Base-by-base conservation (phyloP, 2,329 filamentous ascomycete species). In the Alternaria panax region DNA sequence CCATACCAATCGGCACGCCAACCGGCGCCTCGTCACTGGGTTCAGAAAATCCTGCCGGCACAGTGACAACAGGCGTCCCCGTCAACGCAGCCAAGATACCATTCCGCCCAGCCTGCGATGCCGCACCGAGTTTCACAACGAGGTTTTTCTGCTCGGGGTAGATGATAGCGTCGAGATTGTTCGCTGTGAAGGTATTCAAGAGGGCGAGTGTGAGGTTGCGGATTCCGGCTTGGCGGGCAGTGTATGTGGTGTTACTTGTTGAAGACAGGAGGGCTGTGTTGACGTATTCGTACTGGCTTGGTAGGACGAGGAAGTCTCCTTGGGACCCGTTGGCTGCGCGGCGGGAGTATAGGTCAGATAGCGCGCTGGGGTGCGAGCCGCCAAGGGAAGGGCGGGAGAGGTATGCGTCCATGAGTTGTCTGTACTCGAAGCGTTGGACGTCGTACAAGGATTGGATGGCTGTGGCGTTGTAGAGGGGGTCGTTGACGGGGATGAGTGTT, bases 81-180 rank as follows among this genome's bases (percentile, higher is more conserved):
- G 84, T 86, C 53, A 86, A 68, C 0, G 85, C 84, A 3, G 84
- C 85, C 2, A 86, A 68, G 46, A 86, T 84, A 3, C 85, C 85
- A 63, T 87, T 90, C 2, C 88, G 79, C 1, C 87, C 87, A n/a
- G 78, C 78, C 74, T 90, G 88, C 0, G 81, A 84, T 0, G 83
- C 79, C 1, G 82, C 81, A 3, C 86, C 87, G 24, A 88, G 73
- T 45, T 83, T 82, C 2, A 88, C 86, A 6, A 88, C 86, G 1
- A 90, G 81, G 54, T 88, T 88, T 68, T 83, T 84, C 67, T 90
- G 88, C 69, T 90, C 84, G 0, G 88, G 87, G 72, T 90, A 90
- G 65, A 89, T 83, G 34, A 90, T 66, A 0, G 84, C 87, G 68
- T 88, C 84, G 14, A 90, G 78, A 0, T 73, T 60, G 62, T 86